Conservation (phyloP, 495 filamentous ascomycete genomes). For the Entonaema liquescens region DNA sequence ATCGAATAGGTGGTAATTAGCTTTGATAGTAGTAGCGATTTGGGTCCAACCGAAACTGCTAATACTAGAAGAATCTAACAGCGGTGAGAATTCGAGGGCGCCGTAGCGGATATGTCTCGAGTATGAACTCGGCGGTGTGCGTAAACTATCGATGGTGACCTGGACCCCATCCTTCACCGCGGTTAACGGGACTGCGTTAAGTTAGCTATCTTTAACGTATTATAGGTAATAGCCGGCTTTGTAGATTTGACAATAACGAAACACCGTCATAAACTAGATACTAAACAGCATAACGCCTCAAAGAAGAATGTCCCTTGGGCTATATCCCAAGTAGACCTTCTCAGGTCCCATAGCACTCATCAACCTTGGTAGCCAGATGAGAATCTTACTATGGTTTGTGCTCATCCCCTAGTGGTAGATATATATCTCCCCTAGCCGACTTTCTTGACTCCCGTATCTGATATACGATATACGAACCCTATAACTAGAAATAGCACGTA, state of each 20-base stretch:
- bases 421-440: background rate
- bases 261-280: too few species aligned
- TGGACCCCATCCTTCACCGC: constrained; percentile 54
- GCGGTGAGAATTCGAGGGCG: constrained; percentile 83
- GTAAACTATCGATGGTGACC: constrained; percentile 62
- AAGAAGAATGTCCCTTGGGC: too few species aligned
- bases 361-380: background rate
- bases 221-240: background rate
- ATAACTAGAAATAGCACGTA: constrained; percentile 38
- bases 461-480: background rate
- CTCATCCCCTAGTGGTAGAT: background rate
- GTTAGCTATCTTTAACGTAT: constrained; percentile 12
- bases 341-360: too few species aligned
- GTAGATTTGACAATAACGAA: too few species aligned
- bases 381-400: background rate
- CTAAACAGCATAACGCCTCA: too few species aligned
- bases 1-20: constrained; percentile 92
- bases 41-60: constrained; percentile 84
- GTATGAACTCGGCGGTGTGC: constrained; percentile 84
- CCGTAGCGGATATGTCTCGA: constrained; percentile 84
- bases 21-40: constrained; percentile 73
- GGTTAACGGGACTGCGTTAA: constrained; percentile 40
- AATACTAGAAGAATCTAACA: constrained; percentile 93
- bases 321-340: too few species aligned
- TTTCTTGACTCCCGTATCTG: background rate